phyloP scores from a whole-genome alignment of 495 filamentous ascomycete species.

The Aspergillus coremiiformis region DNA sequence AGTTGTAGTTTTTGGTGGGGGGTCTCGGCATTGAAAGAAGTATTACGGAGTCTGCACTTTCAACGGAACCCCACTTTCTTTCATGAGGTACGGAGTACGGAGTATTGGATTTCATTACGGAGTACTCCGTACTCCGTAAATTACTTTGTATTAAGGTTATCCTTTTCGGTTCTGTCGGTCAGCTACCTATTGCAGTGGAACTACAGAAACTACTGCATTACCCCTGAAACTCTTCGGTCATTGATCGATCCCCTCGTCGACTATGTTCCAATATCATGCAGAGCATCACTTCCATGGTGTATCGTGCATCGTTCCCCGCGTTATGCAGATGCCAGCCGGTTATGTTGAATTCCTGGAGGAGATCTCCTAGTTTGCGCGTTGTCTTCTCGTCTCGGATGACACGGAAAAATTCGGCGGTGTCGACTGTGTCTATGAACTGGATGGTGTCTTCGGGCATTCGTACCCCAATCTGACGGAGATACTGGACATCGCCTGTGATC shows the following conservation, averaged over 20 bases:
- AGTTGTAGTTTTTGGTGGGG: not conserved
- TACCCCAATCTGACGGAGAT: conserved; percentile 54
- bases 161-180: no score
- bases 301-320: conserved; percentile 89
- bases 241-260: not conserved
- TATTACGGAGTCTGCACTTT: no score
- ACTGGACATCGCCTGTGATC: conserved; percentile 55
- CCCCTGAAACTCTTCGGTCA: no score
- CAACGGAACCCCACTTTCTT: no score
- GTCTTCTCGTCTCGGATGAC: conserved; percentile 44
- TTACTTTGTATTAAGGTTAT: no score
- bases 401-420: conserved; percentile 64
- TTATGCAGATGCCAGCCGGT: conserved; percentile 68
- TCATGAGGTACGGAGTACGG: no score
- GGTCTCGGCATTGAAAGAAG: not conserved
- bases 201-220: no score
- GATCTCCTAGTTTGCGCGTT: conserved; percentile 44
- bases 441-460: not conserved
- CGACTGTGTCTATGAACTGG: conserved; percentile 47
- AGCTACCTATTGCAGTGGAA: no score
- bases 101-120: no score
- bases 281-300: conserved; percentile 71
- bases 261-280: conserved; percentile 45
- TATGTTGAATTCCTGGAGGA: conserved; percentile 61
- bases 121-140: no score